These are phyloP conservation scores for Haplosporangium sp. DNA, from an alignment of 371 early-diverging fungal genomes.

Conservation along the genomic window DNA sequence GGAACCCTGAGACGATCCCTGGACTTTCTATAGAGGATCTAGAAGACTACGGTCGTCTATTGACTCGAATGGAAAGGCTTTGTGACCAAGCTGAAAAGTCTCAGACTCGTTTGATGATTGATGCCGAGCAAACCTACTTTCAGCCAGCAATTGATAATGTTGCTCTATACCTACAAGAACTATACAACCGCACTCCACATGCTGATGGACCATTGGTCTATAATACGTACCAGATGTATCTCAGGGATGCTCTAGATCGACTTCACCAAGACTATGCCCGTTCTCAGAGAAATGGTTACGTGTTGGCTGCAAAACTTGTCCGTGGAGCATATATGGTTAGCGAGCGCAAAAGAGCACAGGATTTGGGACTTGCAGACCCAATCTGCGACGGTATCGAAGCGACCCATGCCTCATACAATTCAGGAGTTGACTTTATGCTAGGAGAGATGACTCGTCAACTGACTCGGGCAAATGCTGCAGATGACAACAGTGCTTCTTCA, in stretches of 20 bases:
- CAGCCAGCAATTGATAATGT: constrained; percentile 92
- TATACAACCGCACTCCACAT: constrained; percentile 69
- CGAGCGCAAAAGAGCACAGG: constrained; percentile 84
- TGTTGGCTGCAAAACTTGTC: constrained; percentile 91
- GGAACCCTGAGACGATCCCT: constrained; percentile 16
- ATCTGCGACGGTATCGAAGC: constrained; percentile 82
- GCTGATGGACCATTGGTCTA: constrained; percentile 73
- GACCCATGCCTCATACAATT: constrained; percentile 87
- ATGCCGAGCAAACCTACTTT: constrained; percentile 93
- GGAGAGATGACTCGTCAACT: constrained; percentile 57
- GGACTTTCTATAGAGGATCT: constrained; percentile 65
- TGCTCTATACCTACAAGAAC: constrained; percentile 71
- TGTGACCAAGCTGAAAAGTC: constrained; percentile 69
- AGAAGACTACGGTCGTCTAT: constrained; percentile 75
- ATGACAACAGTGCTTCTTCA: constrained; percentile 13
- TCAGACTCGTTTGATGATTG: constrained; percentile 85
- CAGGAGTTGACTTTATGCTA: constrained; percentile 79
- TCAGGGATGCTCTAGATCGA: constrained; percentile 72
- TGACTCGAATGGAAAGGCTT: constrained; percentile 75
- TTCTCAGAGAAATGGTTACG: constrained; percentile 73
- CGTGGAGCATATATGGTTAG: constrained; percentile 93
- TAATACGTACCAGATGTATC: constrained; percentile 96
- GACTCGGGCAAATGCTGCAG: not conserved
- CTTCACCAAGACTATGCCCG: constrained; percentile 75
- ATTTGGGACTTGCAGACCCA: constrained; percentile 78